Conservation (phyloP, 345 rosid species). For the Zanthoxylum bungeanum region DNA sequence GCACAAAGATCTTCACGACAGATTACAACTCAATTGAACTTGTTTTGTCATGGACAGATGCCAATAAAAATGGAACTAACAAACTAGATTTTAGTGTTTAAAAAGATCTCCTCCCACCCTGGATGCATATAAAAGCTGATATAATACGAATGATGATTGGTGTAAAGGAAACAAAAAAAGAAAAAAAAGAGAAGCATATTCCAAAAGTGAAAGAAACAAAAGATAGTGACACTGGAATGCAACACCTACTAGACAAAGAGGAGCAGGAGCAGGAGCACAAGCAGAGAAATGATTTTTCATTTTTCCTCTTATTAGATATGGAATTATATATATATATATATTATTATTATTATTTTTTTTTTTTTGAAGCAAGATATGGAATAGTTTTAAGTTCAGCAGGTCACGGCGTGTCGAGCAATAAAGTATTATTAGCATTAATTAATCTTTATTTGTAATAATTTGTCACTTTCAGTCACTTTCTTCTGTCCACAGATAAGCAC, state of each 20-base stretch:
- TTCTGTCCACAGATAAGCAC: constrained; percentile 45
- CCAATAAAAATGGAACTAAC: too few species aligned
- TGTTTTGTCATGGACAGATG: too few species aligned
- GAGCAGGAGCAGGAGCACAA: constrained; percentile 9
- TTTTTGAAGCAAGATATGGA: too few species aligned
- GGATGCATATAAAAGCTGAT: constrained; percentile 7
- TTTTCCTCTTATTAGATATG: too few species aligned
- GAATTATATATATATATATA: too few species aligned
- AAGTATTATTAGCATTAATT: constrained; percentile 24
- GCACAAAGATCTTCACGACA: too few species aligned
- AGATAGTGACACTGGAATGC: constrained; percentile 46
- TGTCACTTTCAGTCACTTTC: constrained; percentile 32
- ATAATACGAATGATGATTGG: constrained; percentile 29
- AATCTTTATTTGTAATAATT: constrained; percentile 24
- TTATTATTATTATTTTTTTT: too few species aligned
- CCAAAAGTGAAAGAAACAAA: constrained; percentile 44
- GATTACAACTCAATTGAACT: too few species aligned
- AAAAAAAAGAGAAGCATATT: constrained; percentile 28
- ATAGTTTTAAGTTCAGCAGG: constrained; percentile 31
- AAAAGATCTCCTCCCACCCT: too few species aligned
- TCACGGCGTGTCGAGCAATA: constrained; percentile 51
- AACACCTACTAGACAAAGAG: constrained; percentile 20
- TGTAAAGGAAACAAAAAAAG: constrained; percentile 18
- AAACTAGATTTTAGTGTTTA: too few species aligned
- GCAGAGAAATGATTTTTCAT: neutral